Evolutionary conservation across 768 basidiomycete species (phyloP), one percentile per base, ranked within the genome.

Genomic region (Leccinum pellstonianum): DNA sequence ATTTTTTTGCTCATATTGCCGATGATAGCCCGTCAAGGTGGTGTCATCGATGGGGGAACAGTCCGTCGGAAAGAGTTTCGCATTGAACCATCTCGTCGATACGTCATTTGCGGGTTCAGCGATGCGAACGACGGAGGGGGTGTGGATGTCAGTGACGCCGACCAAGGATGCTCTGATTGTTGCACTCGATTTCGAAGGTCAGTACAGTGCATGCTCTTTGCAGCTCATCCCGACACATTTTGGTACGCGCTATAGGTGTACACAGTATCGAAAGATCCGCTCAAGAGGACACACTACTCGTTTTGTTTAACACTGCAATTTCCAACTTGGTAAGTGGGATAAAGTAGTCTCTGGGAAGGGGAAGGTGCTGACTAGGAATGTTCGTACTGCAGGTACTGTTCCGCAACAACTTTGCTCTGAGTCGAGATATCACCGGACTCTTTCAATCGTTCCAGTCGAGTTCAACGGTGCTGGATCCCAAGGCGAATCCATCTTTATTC

Each of bases 1-100:
- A 3, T 9, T 1, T 1, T 10, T 3, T 2, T 29, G 21, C 46
- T 69, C 14, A 59, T 19, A 6, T 1, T 15, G 0, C 1, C 15
- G 7, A 33, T 43, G 11, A 52, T 38, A 86, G 83, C 85, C 84
- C 2, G 84, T 87, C 14, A 81, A 78, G 62, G 86, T 86, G 3
- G 85, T 86, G 1, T 84, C 85, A 0, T 87, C 86, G 0, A 86
- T 86, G 86, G 85, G 85, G 1, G 85, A 86, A 66, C 86, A 87
- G 64, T 86, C 83, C 0, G 85, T 87, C 1, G 86, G 85, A 1
- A 86, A 86, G 63, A 83, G 80, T 54, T 87, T 79, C 55, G 73
- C 81, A 0, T 66, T 86, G 38, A 86, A 86, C 54, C 86, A 87
- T 61, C 73, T 87, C 5, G 79, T 77, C 1, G 86, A 87, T 63